Evolutionary conservation across 1,284 basidiomycete genomes (phyloP).

Genomic region (Kwoniella shivajii): DNA sequence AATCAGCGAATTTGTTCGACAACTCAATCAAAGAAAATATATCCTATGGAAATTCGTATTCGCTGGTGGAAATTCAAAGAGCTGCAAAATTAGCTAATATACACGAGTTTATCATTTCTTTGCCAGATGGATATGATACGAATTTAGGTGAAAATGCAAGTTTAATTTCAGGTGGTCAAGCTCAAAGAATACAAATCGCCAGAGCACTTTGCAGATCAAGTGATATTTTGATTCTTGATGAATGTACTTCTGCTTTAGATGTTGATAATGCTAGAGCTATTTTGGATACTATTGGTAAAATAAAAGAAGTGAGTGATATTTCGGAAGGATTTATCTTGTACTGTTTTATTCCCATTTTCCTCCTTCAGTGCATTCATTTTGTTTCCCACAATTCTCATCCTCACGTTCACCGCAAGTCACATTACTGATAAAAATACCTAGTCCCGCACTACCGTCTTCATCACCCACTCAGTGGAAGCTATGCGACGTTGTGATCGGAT

Average conservation of each 20-base stretch:
- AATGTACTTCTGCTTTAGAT: conserved; percentile 91
- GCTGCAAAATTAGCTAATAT: conserved; percentile 78
- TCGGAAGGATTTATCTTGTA: neutral
- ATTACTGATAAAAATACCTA: neutral
- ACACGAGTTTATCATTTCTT: conserved; percentile 78
- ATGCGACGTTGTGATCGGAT: conserved; percentile 93
- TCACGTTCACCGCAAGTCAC: no score
- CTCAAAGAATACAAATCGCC: conserved; percentile 89
- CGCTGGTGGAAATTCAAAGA: conserved; percentile 62
- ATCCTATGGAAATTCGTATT: conserved; percentile 66
- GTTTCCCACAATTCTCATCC: neutral
- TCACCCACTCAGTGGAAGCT: conserved; percentile 88
- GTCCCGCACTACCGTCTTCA: conserved; percentile 78
- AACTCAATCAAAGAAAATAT: conserved; percentile 83
- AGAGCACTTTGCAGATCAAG: conserved; percentile 75
- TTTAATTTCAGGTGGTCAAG: conserved; percentile 90
- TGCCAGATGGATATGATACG: conserved; percentile 85
- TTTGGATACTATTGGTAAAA: conserved; percentile 70
- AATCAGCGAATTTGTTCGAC: conserved; percentile 84
- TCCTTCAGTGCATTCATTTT: neutral
- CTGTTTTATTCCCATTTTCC: neutral
- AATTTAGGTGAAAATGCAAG: conserved; percentile 82
- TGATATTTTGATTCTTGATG: conserved; percentile 84
- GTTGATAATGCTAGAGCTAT: conserved; percentile 76
- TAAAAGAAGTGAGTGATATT: conserved; percentile 58